Evolutionary conservation across 2,329 filamentous ascomycete genomes (phyloP).

Genomic region (Aotearoamyces nothofagi): DNA sequence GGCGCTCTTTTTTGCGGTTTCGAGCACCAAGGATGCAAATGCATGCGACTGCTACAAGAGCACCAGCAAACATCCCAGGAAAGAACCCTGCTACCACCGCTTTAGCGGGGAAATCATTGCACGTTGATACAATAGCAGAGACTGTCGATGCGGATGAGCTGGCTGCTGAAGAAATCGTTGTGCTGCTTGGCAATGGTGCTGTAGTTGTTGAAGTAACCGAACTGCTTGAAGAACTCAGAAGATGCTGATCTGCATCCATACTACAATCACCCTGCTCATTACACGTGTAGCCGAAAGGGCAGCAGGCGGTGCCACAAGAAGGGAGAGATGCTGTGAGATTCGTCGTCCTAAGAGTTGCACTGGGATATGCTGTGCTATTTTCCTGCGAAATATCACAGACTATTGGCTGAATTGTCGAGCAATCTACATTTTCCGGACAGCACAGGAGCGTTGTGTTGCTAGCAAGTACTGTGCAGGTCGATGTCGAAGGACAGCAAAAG

Average conservation of each 20-base stretch:
- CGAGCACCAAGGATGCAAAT: constrained; percentile 20
- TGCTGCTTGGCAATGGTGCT: constrained; percentile 11
- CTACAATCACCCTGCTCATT: constrained; percentile 27
- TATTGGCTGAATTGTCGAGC: constrained; percentile 46
- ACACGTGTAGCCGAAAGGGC: constrained; percentile 59
- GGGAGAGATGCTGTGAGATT: constrained; percentile 38
- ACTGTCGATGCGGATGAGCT: constrained; percentile 4
- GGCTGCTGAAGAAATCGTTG: constrained; percentile 7
- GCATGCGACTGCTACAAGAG: constrained; percentile 25
- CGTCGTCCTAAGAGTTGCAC: constrained; percentile 50
- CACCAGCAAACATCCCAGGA: constrained; percentile 30
- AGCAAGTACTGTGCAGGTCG: constrained; percentile 44
- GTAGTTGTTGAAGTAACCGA: constrained; percentile 11
- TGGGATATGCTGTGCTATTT: constrained; percentile 38
- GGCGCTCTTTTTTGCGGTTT: constrained; percentile 10
- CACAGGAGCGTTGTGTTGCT: constrained; percentile 54
- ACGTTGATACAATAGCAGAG: constrained; percentile 13
- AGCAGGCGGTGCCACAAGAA: constrained; percentile 46
- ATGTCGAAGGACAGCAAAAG: constrained; percentile 48
- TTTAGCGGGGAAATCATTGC: constrained; percentile 12
- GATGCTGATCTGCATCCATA: constrained; percentile 32
- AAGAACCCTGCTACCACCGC: constrained; percentile 17
- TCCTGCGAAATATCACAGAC: constrained; percentile 47
- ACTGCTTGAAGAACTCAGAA: constrained; percentile 7
- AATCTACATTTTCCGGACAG: constrained; percentile 44